These are phyloP conservation scores for Chalciporus sp. DNA, from an alignment of 1,284 basidiomycete genomes.

Conservation along the genomic window DNA sequence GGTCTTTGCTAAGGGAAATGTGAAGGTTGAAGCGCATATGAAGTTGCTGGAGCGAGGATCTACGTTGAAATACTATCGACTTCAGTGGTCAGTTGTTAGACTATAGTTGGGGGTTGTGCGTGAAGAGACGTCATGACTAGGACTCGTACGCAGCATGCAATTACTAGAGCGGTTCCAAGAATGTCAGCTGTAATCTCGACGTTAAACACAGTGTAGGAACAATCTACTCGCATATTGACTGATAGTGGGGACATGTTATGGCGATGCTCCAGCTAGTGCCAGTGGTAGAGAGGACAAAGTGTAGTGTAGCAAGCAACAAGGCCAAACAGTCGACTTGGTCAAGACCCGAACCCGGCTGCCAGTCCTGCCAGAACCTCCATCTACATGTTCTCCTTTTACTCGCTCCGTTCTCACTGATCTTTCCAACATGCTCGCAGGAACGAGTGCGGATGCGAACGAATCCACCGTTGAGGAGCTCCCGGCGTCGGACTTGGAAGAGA, in stretches of 20 bases:
- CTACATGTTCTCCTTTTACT: constrained; percentile 16
- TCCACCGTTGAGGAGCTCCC: background rate
- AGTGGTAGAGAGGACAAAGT: background rate
- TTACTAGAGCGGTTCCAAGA: too few relatives aligned
- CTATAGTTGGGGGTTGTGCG: constrained; percentile 17
- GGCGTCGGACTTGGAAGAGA: constrained; percentile 1
- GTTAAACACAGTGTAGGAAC: too few relatives aligned
- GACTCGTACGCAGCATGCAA: too few relatives aligned
- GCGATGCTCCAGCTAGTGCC: too few relatives aligned
- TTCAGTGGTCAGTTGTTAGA: constrained; percentile 29
- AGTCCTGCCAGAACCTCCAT: background rate
- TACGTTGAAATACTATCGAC: background rate
- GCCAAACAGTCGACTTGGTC: constrained; percentile 12
- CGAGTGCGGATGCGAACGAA: background rate
- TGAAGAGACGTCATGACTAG: too few relatives aligned
- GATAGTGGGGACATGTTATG: constrained; percentile 11
- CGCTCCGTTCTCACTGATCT: background rate
- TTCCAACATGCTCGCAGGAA: constrained; percentile 16
- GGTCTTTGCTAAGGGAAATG: constrained; percentile 33
- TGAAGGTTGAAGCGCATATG: constrained; percentile 20
- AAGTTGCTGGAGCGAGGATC: background rate
- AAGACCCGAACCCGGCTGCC: background rate
- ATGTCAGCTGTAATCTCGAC: too few relatives aligned
- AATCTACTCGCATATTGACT: too few relatives aligned
- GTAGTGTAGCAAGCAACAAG: constrained; percentile 20